Percentiles rank a stretch among this genome's conserved stretches.
Conservation (phyloP, 192 early-diverging fungal species). For the Dimargaris xerosporica region DNA sequence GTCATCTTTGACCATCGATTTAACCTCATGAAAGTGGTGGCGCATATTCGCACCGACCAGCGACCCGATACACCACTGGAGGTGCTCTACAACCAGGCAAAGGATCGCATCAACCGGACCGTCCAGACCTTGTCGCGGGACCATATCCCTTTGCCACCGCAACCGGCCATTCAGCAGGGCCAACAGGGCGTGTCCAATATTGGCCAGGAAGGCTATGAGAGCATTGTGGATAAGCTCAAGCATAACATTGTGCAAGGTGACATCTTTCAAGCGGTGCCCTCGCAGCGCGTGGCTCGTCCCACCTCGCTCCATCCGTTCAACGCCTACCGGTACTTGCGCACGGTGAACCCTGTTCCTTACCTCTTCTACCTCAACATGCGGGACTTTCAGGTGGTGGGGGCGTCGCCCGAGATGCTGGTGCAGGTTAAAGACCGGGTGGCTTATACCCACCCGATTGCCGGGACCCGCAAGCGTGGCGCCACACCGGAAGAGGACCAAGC, state of each 20-base stretch:
- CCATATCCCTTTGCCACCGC: conserved; percentile 59
- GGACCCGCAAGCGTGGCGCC: conserved; percentile 82
- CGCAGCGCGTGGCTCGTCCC: conserved; percentile 71
- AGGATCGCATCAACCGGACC: conserved; percentile 47
- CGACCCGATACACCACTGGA: conserved; percentile 36
- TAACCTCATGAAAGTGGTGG: conserved; percentile 80
- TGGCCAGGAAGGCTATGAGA: conserved; percentile 78
- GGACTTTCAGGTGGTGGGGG: conserved; percentile 89
- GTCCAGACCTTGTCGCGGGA: conserved; percentile 55
- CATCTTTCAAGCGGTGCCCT: conserved; percentile 96
- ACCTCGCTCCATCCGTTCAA: conserved; percentile 96
- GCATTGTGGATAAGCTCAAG: conserved; percentile 77
- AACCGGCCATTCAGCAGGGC: conserved; percentile 50
- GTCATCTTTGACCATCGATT: conserved; percentile 93
- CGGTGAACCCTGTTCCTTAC: conserved; percentile 97
- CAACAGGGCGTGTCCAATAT: conserved; percentile 71
- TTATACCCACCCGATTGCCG: conserved; percentile 94
- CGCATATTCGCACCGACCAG: conserved; percentile 60
- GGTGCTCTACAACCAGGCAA: conserved; percentile 52
- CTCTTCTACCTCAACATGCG: conserved; percentile 98
- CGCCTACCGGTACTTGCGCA: conserved; percentile 88
- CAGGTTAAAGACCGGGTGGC: conserved; percentile 73
- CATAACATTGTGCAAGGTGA: conserved; percentile 88
- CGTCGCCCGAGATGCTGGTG: conserved; percentile 95
- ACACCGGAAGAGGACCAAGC: conserved; percentile 76